Conservation (phyloP, 352 stramenopile genomes). For the Pythium folliculosum region DNA sequence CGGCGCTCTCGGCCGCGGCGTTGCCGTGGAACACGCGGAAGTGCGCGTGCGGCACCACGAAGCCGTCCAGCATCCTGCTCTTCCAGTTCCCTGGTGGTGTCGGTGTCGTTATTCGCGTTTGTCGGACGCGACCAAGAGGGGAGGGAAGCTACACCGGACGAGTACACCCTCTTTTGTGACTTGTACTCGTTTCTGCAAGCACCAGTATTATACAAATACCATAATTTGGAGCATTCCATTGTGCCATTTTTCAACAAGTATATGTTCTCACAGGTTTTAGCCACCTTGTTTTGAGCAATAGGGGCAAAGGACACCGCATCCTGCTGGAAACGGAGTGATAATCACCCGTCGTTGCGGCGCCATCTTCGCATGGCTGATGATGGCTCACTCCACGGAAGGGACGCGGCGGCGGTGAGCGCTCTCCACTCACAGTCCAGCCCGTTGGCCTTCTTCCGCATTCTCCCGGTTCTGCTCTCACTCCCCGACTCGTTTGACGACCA, state of each 20-base stretch:
- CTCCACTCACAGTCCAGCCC: not conserved
- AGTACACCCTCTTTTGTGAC: too few relatives aligned
- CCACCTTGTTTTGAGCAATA: not conserved
- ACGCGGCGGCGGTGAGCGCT: not conserved
- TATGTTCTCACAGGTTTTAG: not conserved
- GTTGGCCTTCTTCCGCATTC: not conserved
- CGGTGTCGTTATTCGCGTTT: not conserved
- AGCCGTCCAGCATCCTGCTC: conserved; percentile 42
- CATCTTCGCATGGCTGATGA: not conserved
- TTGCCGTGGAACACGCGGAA: conserved; percentile 62
- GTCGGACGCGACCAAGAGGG: not conserved
- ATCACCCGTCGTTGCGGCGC: not conserved
- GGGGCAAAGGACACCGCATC: not conserved
- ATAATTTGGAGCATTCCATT: not conserved
- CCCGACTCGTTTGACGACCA: too few relatives aligned
- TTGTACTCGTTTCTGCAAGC: not conserved
- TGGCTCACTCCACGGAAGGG: not conserved
- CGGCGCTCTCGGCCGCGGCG: conserved; percentile 37
- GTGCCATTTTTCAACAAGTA: not conserved
- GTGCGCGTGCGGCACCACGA: conserved; percentile 47
- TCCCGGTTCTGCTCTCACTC: not conserved
- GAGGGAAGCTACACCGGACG: too few relatives aligned
- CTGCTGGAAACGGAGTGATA: not conserved
- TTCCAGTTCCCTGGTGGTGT: not conserved
- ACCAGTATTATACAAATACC: not conserved